Evolutionary conservation across 495 filamentous ascomycete species (phyloP), one percentile per base, ranked within the genome.

Genomic region (Symbiotaphrina buchneri): DNA sequence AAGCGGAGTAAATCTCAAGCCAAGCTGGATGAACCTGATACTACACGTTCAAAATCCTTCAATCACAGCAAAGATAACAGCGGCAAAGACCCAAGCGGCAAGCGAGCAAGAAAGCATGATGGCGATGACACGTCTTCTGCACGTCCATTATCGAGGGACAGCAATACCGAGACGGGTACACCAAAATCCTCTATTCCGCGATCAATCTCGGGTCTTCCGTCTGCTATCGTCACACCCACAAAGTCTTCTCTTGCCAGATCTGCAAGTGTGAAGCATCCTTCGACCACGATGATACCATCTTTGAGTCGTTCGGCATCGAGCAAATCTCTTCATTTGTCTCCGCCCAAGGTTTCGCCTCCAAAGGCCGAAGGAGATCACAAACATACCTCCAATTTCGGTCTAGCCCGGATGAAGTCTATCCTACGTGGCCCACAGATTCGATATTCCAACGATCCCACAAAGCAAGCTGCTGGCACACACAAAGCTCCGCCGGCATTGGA

Each of bases 1-100:
- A 82, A 85, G 54, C 66, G 76, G 13, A 70, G 61, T 23, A 67
- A 65, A 29, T 84, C 81, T 10, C 83, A 81, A 49, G 73, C 74
- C 6, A 60, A 67, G 33, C 59, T 82, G 19, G 67, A 73, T 36
- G 68, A 74, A 29, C 41, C 57, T 6, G 56, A 67, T 19, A 20
- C 26, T 15, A 24, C 3, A 18, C 16, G 33, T 6, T 11, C 34
- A 13, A 17, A 17, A 16, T 6, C 35, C 13, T 10, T 14, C 10
- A 10, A 11, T 16, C 21, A 17, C 31, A 13, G 13, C 10, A 25
- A 23, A 4, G 32, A 34, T 3, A 25, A 32, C 6, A 34, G 6
- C 7, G 30, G 15, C 30, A 26, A 35, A 10, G 11, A 4, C 28
- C 8, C 35, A 39, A 46, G 58, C 7, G 45, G 61, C 13, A 90